Evolutionary conservation across 139 green algal species (phyloP), one percentile per base, ranked within the genome.

Genomic region (Volvox reticuliferus): DNA sequence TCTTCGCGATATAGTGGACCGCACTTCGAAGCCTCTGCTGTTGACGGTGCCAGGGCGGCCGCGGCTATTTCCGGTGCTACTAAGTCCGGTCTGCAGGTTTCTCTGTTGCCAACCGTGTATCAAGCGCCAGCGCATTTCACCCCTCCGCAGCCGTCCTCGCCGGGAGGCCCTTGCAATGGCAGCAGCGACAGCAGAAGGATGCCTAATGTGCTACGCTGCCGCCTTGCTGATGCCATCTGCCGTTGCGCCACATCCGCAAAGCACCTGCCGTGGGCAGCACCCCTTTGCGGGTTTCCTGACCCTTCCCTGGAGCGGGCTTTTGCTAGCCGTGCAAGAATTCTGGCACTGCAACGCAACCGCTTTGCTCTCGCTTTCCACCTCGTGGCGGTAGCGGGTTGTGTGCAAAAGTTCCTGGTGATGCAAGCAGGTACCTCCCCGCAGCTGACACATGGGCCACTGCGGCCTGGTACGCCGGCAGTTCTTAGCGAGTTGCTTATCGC

Each of bases 261-360:
- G 21, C 17, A n/a, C n/a, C 81, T 87, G 81, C 81, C 82, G 33
- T 88, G 82, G 82, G 21, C 82, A 3, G 63, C 82, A 28, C 65
- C 65, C 20, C 65, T 88, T 26, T 24, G 22, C 32, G 82, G 82
- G 62, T 88, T 88, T 36, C 1, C 33, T 36, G 63, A 79, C 82
- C 35, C 65, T 35, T 18, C 32, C 63, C 82, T 88, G 55, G 82
- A 88, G 82, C 55, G 55, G 26, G 63, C 63, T 26, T 88, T 77
- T 36, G 5, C 17, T 18, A 22, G 21, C 1, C 65, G 82, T 24
- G 32, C 65, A 35, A 67, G 12, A 24, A 19, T 24, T 12, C 82
- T 88, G 33, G 82, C 82, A 2, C 82, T 79, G 21, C 20, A 65
- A 36, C 82, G 82, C 82, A 65, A 79, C 65, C 32, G 33, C 18